Conservation (phyloP, 768 basidiomycete genomes). For the Pulveroboletus sp. region DNA sequence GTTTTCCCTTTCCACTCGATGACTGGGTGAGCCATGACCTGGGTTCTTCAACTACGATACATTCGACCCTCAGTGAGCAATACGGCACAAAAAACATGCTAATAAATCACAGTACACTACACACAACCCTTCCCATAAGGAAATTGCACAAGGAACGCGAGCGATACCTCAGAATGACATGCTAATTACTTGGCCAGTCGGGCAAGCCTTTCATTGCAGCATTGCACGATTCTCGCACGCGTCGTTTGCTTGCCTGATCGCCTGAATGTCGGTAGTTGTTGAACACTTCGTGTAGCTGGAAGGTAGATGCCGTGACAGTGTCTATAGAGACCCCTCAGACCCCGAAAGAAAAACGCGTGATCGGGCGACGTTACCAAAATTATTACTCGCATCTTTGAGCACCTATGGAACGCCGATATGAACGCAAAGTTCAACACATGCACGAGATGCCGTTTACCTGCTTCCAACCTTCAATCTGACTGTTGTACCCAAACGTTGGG, state of each 20-base stretch:
- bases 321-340: slow-evolving; percentile 10
- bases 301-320: slow-evolving; percentile 60
- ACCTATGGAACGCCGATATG: slow-evolving; percentile 33
- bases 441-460: slow-evolving; percentile 35
- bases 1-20: background rate
- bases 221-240: slow-evolving; percentile 76
- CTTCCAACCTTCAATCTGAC: slow-evolving; percentile 54
- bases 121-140: background rate
- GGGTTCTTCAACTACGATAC: background rate
- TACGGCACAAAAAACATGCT: background rate
- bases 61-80: background rate
- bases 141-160: background rate
- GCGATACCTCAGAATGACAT: background rate
- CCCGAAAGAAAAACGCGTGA: background rate
- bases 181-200: slow-evolving; percentile 54
- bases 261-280: slow-evolving; percentile 68
- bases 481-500: slow-evolving; percentile 42
- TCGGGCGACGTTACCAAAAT: slow-evolving; percentile 40
- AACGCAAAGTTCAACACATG: background rate
- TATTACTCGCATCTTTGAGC: slow-evolving; percentile 49
- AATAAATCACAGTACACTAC: slow-evolving; percentile 5
- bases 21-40: background rate
- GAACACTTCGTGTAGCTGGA: slow-evolving; percentile 75
- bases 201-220: slow-evolving; percentile 68
- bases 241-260: slow-evolving; percentile 64